These are phyloP conservation scores for Candida qinlingensis DNA, from an alignment of 805 yeast genomes.

Conservation along the genomic window DNA sequence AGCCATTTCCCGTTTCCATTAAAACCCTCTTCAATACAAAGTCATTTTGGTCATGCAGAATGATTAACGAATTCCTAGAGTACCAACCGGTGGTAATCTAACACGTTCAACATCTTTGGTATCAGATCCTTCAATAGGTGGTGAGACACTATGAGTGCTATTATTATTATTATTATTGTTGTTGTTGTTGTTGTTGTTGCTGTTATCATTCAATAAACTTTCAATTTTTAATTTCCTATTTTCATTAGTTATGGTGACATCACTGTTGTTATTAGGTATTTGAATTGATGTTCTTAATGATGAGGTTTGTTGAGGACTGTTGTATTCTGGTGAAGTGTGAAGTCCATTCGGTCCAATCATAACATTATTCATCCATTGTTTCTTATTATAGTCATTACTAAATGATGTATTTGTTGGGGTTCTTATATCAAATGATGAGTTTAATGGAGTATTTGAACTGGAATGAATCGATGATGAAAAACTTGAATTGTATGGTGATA, in stretches of 20 bases:
- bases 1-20: not conserved
- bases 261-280: not conserved
- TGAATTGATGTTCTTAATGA: not conserved
- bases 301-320: not conserved
- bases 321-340: not conserved
- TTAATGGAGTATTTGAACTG: conserved; percentile 12
- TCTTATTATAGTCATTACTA: conserved; percentile 1
- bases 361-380: conserved; percentile 18
- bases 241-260: conserved; percentile 4
- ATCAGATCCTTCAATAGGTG: too few relatives aligned
- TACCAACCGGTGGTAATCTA: conserved; percentile 20
- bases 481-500: conserved; percentile 18
- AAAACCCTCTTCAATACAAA: not conserved
- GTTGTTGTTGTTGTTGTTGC: not conserved
- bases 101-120: conserved; percentile 6
- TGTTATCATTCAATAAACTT: conserved; percentile 13
- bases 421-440: not conserved
- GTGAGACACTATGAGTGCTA: too few relatives aligned
- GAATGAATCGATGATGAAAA: conserved; percentile 11
- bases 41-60: not conserved
- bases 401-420: conserved; percentile 1
- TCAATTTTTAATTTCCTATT: conserved; percentile 17
- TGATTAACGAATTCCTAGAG: conserved; percentile 12
- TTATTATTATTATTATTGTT: too few relatives aligned
- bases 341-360: conserved; percentile 3